Evolutionary conservation across 441 rosid genomes (phyloP).

Genomic region (Sinapis alba): DNA sequence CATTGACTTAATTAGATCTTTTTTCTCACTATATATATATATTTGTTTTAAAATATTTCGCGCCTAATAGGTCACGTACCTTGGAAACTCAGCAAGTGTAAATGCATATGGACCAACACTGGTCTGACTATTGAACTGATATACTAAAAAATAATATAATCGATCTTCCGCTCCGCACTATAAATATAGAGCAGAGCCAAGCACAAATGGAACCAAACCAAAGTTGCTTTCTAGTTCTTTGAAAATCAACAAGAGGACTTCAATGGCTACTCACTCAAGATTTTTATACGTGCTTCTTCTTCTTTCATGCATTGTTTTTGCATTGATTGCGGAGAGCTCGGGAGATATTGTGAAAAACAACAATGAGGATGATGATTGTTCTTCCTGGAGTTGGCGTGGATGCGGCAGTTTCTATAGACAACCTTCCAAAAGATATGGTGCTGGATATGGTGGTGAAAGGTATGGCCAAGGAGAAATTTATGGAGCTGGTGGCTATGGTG

Average conservation of each 20-base stretch:
- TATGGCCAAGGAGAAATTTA: slow-evolving; percentile 21
- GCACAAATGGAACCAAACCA: slow-evolving; percentile 24
- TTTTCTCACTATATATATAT: background rate
- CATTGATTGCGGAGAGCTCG: slow-evolving; percentile 13
- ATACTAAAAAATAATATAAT: background rate
- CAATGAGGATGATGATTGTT: slow-evolving; percentile 40
- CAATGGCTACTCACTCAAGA: slow-evolving; percentile 25
- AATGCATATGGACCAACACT: slow-evolving; percentile 36
- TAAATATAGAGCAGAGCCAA: slow-evolving; percentile 23
- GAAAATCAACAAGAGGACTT: slow-evolving; percentile 11
- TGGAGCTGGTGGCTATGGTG: slow-evolving; percentile 31
- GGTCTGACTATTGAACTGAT: slow-evolving; percentile 18
- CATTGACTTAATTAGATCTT: slow-evolving; percentile 26
- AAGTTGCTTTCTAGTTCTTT: slow-evolving; percentile 31
- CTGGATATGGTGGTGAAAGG: slow-evolving; percentile 21
- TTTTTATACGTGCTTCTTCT: slow-evolving; percentile 16
- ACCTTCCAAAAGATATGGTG: slow-evolving; percentile 16
- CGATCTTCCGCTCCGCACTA: slow-evolving; percentile 11
- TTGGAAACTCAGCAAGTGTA: slow-evolving; percentile 27
- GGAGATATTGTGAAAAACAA: slow-evolving; percentile 24
- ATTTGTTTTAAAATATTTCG: background rate
- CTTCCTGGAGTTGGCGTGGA: slow-evolving; percentile 49
- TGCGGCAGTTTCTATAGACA: slow-evolving; percentile 50
- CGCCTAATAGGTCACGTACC: slow-evolving; percentile 29
- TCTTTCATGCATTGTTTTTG: slow-evolving; percentile 35